Percentiles rank a stretch among this genome's conserved stretches.
phyloP scores from a whole-genome alignment of 1,139 yeast species.

The Blastobotrys persicus region DNA sequence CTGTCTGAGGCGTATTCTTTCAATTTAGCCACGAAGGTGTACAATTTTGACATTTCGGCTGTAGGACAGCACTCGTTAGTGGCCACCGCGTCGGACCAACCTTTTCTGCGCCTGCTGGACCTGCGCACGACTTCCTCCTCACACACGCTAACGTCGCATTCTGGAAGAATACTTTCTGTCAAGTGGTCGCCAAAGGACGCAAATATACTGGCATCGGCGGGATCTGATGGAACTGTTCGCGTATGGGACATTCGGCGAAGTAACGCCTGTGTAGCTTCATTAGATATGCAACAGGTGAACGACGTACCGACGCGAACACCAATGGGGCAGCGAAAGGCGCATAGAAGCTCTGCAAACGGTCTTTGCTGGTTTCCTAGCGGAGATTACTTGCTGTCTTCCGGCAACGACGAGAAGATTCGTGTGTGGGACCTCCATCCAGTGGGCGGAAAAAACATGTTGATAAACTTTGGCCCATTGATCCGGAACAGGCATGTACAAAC shows the following conservation, averaged over 20 bases:
- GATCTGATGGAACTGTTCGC: slow-evolving; percentile 58
- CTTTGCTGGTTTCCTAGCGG: slow-evolving; percentile 68
- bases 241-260: slow-evolving; percentile 78
- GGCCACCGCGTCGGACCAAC: slow-evolving; percentile 70
- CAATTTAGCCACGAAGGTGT: slow-evolving; percentile 45
- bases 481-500: slow-evolving; percentile 55
- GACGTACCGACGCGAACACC: slow-evolving; percentile 27
- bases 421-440: slow-evolving; percentile 62
- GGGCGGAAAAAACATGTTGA: slow-evolving; percentile 55
- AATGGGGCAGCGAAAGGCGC: slow-evolving; percentile 50
- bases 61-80: slow-evolving; percentile 53
- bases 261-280: slow-evolving; percentile 57
- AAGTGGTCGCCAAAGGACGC: slow-evolving; percentile 75
- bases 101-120: slow-evolving; percentile 68
- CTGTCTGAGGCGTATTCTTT: slow-evolving; percentile 64
- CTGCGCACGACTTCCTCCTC: slow-evolving; percentile 66
- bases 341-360: slow-evolving; percentile 73
- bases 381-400: slow-evolving; percentile 56
- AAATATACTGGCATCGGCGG: slow-evolving; percentile 68
- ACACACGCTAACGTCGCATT: slow-evolving; percentile 66
- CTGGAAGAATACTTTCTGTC: slow-evolving; percentile 59
- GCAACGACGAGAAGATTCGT: slow-evolving; percentile 72
- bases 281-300: slow-evolving; percentile 47
- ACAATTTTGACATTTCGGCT: slow-evolving; percentile 39
- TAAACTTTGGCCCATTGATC: slow-evolving; percentile 77